Evolutionary conservation across 1,284 basidiomycete genomes (phyloP).

Genomic region (Kwoniella shivajii): DNA sequence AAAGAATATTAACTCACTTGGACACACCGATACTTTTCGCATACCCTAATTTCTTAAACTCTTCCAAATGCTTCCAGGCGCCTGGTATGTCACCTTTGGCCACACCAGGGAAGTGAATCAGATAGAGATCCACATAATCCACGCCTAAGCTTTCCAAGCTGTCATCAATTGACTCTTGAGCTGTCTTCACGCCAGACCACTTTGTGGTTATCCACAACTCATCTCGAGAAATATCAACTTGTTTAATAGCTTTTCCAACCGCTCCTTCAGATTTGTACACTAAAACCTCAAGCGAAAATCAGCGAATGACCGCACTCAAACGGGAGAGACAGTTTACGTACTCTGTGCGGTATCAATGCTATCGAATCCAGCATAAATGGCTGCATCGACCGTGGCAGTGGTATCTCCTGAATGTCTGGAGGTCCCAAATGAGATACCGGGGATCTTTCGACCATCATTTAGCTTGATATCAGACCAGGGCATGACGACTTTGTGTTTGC

Average conservation of each 20-base stretch:
- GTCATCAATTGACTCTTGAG: constrained; percentile 62
- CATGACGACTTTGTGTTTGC: constrained; percentile 20
- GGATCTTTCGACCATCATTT: constrained; percentile 51
- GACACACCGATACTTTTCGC: constrained; percentile 74
- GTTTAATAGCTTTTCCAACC: constrained; percentile 56
- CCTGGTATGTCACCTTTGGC: constrained; percentile 61
- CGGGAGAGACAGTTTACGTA: constrained; percentile 52
- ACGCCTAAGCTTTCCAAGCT: constrained; percentile 68
- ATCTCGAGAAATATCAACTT: constrained; percentile 54
- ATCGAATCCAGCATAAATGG: constrained; percentile 49
- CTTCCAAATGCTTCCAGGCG: constrained; percentile 66
- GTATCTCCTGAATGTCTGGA: constrained; percentile 46
- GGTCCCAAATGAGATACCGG: constrained; percentile 48
- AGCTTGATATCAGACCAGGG: constrained; percentile 43
- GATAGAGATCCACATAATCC: constrained; percentile 69
- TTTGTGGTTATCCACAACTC: constrained; percentile 62
- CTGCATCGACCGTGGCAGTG: constrained; percentile 40
- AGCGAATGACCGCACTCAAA: too few species aligned
- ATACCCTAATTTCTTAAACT: constrained; percentile 61
- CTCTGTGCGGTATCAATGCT: constrained; percentile 50
- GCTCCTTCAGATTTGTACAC: constrained; percentile 51
- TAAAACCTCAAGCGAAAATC: constrained; percentile 61
- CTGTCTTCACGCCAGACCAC: constrained; percentile 63
- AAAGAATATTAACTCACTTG: constrained; percentile 56
- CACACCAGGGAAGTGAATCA: constrained; percentile 59